A percentile compares a stretch with the other conserved stretches of the same genome.
Evolutionary conservation across 2,329 filamentous ascomycete species (phyloP).

Genomic region (Aspergillus sp.): DNA sequence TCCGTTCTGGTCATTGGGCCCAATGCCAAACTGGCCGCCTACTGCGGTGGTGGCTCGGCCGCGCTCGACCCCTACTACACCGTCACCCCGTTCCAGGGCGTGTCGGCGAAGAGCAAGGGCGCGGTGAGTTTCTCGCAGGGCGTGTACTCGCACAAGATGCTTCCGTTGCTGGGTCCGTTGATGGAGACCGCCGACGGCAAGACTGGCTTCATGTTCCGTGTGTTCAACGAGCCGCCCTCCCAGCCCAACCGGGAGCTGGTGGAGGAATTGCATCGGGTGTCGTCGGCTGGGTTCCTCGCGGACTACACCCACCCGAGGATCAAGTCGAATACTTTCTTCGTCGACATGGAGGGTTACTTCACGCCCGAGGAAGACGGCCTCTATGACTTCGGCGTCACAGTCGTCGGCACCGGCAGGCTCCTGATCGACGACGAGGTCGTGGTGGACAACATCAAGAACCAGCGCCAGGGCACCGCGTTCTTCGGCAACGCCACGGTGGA

Average conservation of each 20-base stretch:
- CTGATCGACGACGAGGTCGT: constrained; percentile 54
- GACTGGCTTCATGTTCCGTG: constrained; percentile 52
- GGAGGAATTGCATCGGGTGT: constrained; percentile 40
- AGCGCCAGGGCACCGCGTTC: constrained; percentile 54
- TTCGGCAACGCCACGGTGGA: constrained; percentile 57
- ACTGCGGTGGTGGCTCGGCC: constrained; percentile 57
- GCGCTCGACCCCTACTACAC: constrained; percentile 40
- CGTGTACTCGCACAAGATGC: constrained; percentile 55
- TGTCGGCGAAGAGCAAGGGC: constrained; percentile 26
- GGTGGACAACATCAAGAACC: constrained; percentile 57
- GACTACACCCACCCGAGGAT: constrained; percentile 49
- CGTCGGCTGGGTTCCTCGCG: constrained; percentile 40
- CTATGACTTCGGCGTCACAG: constrained; percentile 58
- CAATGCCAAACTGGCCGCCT: constrained; percentile 40
- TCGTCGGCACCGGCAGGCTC: constrained; percentile 57
- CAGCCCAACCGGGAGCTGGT: constrained; percentile 40
- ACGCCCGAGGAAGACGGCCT: constrained; percentile 51
- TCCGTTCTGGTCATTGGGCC: constrained; percentile 46
- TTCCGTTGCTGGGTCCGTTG: constrained; percentile 49
- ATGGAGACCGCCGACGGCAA: constrained; percentile 46
- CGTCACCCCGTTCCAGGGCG: constrained; percentile 36
- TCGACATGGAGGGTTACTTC: constrained; percentile 52
- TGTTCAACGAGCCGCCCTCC: constrained; percentile 51
- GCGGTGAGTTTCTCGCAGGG: constrained; percentile 48
- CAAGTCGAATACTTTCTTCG: constrained; percentile 47